Percentiles rank a stretch among this genome's conserved stretches.
Conservation (phyloP, 2,329 filamentous ascomycete genomes). For the Zalaria obscura region DNA sequence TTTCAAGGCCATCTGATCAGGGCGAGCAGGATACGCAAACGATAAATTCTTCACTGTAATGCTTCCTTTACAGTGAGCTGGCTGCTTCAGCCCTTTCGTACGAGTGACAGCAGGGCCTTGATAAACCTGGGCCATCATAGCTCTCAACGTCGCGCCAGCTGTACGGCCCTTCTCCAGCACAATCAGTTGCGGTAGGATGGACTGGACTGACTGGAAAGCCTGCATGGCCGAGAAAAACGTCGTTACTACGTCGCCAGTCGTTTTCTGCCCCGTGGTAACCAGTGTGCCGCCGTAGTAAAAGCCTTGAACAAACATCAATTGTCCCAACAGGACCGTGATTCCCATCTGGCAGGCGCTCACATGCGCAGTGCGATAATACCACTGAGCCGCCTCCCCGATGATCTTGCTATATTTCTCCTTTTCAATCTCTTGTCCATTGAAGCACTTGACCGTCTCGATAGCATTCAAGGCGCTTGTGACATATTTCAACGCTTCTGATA, state of each 20-base stretch:
- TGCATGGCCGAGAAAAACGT: constrained; percentile 74
- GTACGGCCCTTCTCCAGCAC: constrained; percentile 66
- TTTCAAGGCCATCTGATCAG: constrained; percentile 42
- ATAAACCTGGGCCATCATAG: constrained; percentile 24
- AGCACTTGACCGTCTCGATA: constrained; percentile 78
- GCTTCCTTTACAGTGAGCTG: constrained; percentile 42
- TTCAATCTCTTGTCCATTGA: constrained; percentile 62
- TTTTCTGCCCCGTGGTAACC: constrained; percentile 43
- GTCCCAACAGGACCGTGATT: constrained; percentile 58
- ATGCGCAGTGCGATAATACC: constrained; percentile 55
- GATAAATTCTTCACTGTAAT: constrained; percentile 57
- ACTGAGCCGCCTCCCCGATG: constrained; percentile 42
- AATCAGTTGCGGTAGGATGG: constrained; percentile 62
- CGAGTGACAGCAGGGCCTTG: constrained; percentile 6
- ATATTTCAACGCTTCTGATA: constrained; percentile 58
- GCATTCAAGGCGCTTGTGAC: constrained; percentile 54
- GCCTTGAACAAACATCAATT: constrained; percentile 70
- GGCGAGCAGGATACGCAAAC: constrained; percentile 65
- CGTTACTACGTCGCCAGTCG: constrained; percentile 57
- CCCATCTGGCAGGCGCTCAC: constrained; percentile 59
- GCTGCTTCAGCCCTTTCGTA: constrained; percentile 11
- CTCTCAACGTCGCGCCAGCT: constrained; percentile 51
- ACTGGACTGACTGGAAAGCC: constrained; percentile 61
- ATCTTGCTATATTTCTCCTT: constrained; percentile 47
- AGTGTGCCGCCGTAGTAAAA: constrained; percentile 78